A percentile compares a stretch with the other conserved stretches of the same genome.
These are phyloP conservation scores for Melampsora americana DNA, from an alignment of 1,284 basidiomycete species.

Conservation along the genomic window DNA sequence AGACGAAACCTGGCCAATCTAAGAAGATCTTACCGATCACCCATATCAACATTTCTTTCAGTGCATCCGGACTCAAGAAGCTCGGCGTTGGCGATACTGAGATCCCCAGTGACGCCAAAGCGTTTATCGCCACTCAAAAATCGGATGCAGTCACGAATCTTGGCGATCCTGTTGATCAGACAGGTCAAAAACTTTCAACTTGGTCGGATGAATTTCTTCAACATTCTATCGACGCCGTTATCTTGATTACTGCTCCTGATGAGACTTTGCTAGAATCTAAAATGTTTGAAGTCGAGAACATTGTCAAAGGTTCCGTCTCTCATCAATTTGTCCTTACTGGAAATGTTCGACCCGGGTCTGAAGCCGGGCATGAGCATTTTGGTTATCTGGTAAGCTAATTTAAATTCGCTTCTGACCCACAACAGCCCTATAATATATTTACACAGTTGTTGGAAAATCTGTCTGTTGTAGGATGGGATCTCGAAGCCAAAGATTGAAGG, in stretches of 20 bases:
- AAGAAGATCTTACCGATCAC: constrained; percentile 23
- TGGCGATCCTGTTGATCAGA: constrained; percentile 41
- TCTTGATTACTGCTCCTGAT: constrained; percentile 24
- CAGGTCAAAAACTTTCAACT: constrained; percentile 26
- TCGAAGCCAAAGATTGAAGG: constrained; percentile 14
- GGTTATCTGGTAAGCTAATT: background rate
- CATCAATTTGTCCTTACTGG: too few species aligned
- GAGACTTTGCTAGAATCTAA: background rate
- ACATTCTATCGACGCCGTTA: constrained; percentile 29
- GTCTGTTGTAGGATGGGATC: constrained; percentile 44
- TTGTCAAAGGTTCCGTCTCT: too few species aligned
- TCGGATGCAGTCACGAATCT: too few species aligned
- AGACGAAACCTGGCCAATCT: background rate
- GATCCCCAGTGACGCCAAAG: constrained; percentile 4
- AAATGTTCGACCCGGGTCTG: too few species aligned
- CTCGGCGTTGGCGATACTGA: constrained; percentile 20
- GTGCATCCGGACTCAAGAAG: too few species aligned
- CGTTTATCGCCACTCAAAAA: constrained; percentile 26
- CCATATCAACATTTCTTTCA: constrained; percentile 31
- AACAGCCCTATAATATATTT: background rate
- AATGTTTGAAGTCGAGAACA: too few species aligned
- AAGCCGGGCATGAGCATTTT: too few species aligned
- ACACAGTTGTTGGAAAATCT: too few species aligned
- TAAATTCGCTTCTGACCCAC: background rate
- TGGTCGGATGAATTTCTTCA: constrained; percentile 31